A percentile compares a stretch with the other conserved stretches of the same genome.
Conservation (phyloP, 2,329 filamentous ascomycete genomes). For the Teratosphaeria destructans region DNA sequence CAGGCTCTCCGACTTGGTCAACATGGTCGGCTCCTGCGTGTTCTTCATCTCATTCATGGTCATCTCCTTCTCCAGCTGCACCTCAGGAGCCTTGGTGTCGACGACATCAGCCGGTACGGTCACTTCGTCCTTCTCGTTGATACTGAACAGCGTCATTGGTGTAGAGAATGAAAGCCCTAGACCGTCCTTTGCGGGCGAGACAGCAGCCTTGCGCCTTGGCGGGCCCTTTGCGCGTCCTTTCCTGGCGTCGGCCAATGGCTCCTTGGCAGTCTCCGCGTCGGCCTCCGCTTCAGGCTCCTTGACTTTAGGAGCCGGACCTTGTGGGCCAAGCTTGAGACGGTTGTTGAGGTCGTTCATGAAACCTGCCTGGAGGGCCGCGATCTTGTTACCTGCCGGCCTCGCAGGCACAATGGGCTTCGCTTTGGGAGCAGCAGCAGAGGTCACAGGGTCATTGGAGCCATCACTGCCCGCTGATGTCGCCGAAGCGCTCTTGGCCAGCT, state of each 20-base stretch:
- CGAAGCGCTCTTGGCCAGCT: conserved; percentile 4
- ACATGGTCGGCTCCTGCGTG: conserved; percentile 13
- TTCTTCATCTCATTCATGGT: conserved; percentile 16
- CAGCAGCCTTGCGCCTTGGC: conserved; percentile 57
- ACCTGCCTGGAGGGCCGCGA: conserved; percentile 78
- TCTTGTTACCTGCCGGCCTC: conserved; percentile 71
- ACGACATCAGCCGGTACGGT: conserved; percentile 3
- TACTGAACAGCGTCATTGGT: conserved; percentile 31
- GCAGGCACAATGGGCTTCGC: conserved; percentile 76
- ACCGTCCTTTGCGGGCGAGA: conserved; percentile 21
- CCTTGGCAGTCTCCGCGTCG: conserved; percentile 46
- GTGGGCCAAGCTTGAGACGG: conserved; percentile 76
- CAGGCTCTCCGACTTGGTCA: conserved; percentile 3
- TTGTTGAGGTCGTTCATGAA: conserved; percentile 93
- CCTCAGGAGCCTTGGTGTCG: conserved; percentile 17
- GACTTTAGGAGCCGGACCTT: conserved; percentile 54
- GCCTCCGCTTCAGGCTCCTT: conserved; percentile 54
- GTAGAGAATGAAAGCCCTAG: conserved; percentile 27
- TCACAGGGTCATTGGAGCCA: conserved; percentile 10
- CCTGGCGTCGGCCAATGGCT: conserved; percentile 75
- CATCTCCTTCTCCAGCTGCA: conserved; percentile 15
- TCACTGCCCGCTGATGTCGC: conserved; percentile 16
- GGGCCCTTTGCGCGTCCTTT: conserved; percentile 87
- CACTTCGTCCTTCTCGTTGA: conserved; percentile 32
- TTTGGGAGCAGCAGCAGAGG: conserved; percentile 42